Evolutionary conservation across 306 rosid genomes (phyloP).

Genomic region (Vigna nakashimae): DNA sequence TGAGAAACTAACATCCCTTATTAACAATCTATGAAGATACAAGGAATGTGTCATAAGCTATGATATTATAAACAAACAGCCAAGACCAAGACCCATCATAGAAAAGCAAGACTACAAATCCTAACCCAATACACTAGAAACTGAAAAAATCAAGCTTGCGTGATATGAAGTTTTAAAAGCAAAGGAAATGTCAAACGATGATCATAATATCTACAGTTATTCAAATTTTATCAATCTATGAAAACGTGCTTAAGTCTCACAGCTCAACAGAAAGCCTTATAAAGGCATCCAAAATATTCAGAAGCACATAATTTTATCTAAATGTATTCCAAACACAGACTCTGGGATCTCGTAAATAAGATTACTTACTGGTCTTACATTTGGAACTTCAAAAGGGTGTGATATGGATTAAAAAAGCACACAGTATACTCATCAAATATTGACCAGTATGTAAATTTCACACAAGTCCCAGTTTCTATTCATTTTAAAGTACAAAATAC

Average conservation of each 20-base stretch:
- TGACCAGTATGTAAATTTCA: constrained; percentile 11
- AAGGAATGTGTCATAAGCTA: not conserved
- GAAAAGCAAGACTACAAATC: not conserved
- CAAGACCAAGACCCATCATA: constrained; percentile 12
- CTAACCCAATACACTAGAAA: not conserved
- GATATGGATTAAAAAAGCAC: constrained; percentile 4
- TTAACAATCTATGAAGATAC: not conserved
- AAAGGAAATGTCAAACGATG: not conserved
- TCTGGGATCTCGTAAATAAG: not conserved
- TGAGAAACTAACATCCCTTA: constrained; percentile 28
- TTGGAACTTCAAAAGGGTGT: constrained; percentile 24
- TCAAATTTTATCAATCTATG: not conserved
- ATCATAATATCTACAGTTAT: constrained; percentile 20
- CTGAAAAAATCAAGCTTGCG: constrained; percentile 28
- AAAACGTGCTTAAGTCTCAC: constrained; percentile 1
- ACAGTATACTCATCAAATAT: constrained; percentile 5
- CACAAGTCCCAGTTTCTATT: constrained; percentile 33
- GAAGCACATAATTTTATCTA: not conserved
- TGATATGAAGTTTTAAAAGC: not conserved
- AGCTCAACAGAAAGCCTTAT: not conserved
- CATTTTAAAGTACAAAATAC: constrained; percentile 27
- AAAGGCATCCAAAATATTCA: constrained; percentile 17
- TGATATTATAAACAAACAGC: constrained; percentile 7
- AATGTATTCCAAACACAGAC: no score
- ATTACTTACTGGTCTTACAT: constrained; percentile 26